These are phyloP conservation scores for Globisporangium ultimum DNA, from an alignment of 352 stramenopile species.

Conservation along the genomic window DNA sequence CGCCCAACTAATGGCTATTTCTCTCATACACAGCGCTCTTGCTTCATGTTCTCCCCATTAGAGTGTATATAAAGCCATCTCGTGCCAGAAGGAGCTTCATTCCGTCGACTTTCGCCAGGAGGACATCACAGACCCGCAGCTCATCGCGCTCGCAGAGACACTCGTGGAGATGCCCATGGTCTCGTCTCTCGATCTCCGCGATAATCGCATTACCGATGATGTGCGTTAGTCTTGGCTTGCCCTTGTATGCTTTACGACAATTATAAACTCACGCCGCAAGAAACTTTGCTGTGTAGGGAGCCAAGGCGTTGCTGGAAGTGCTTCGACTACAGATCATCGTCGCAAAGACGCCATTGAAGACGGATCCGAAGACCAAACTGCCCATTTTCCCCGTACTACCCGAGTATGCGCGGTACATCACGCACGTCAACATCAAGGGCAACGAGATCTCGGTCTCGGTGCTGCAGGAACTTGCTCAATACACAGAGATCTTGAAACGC, in stretches of 20 bases:
- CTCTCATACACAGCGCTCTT: neutral
- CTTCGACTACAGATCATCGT: conserved; percentile 74
- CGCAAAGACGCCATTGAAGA: conserved; percentile 54
- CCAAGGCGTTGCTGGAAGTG: conserved; percentile 66
- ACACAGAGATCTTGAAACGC: conserved; percentile 64
- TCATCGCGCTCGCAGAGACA: conserved; percentile 75
- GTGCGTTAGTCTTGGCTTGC: conserved; percentile 20
- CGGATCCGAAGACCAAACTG: conserved; percentile 50
- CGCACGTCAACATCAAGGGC: conserved; percentile 69
- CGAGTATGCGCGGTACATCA: conserved; percentile 71
- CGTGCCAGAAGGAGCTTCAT: conserved; percentile 74
- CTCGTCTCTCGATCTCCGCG: conserved; percentile 66
- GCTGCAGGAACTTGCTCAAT: conserved; percentile 68
- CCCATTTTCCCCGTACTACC: conserved; percentile 34
- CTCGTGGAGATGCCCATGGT: conserved; percentile 76
- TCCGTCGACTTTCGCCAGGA: conserved; percentile 73
- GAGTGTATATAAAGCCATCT: conserved; percentile 86
- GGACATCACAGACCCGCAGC: conserved; percentile 75
- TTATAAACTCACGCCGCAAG: neutral
- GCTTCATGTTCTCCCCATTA: conserved; percentile 9
- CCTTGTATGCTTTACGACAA: neutral
- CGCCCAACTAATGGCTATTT: neutral
- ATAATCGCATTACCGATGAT: conserved; percentile 80
- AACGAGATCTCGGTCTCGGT: conserved; percentile 68
- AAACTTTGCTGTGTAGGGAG: conserved; percentile 34